phyloP scores from a whole-genome alignment of 768 basidiomycete genomes.

The Cantharellus cinnabarinus region DNA sequence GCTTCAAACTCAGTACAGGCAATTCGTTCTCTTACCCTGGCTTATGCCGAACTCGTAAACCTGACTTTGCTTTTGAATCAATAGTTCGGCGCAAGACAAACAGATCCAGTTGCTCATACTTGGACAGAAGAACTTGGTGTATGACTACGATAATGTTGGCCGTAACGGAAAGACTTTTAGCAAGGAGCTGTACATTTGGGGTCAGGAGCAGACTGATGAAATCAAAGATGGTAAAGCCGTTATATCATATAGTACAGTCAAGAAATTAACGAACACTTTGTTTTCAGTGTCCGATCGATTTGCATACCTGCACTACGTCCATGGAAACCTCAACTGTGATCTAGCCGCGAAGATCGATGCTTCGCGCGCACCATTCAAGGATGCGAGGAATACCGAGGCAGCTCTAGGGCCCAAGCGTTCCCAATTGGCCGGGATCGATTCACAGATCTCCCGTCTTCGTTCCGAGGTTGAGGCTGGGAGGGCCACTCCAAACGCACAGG shows the following conservation, averaged over 20 bases:
- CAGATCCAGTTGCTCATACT: constrained; percentile 58
- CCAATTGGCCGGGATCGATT: constrained; percentile 33
- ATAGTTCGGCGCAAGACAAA: background rate
- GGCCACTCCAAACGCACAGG: background rate
- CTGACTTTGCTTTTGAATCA: background rate
- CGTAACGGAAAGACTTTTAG: constrained; percentile 51
- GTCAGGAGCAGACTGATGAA: constrained; percentile 48
- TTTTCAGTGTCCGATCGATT: constrained; percentile 37
- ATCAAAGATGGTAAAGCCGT: constrained; percentile 27
- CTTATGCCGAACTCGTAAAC: background rate
- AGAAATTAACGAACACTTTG: background rate
- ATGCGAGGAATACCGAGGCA: constrained; percentile 48
- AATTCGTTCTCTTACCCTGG: background rate
- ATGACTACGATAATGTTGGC: constrained; percentile 47
- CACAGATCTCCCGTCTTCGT: constrained; percentile 13
- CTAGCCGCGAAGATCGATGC: constrained; percentile 42
- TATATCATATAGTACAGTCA: background rate
- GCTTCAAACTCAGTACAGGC: background rate
- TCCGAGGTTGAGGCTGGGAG: background rate
- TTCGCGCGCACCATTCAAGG: constrained; percentile 48
- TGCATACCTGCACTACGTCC: constrained; percentile 61
- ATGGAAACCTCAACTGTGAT: constrained; percentile 41
- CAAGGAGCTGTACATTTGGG: constrained; percentile 77
- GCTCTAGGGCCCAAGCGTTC: constrained; percentile 40
- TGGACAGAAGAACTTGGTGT: constrained; percentile 50